Conservation (phyloP, 2,329 filamentous ascomycete genomes). For the Alternaria arborescens region DNA sequence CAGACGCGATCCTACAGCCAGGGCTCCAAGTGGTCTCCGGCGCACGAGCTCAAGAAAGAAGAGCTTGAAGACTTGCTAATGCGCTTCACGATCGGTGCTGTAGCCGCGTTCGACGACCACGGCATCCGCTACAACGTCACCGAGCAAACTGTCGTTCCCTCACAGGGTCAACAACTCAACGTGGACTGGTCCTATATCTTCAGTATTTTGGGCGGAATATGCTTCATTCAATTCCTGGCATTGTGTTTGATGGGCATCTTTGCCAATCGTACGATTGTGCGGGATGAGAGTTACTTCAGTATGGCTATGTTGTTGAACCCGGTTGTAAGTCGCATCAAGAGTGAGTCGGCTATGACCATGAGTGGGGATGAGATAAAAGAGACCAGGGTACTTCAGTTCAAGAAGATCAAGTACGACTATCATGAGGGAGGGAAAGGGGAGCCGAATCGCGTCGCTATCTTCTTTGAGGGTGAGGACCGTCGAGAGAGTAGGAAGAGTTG, state of each 20-base stretch:
- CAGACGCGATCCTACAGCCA: conserved; percentile 34
- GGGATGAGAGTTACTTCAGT: conserved; percentile 44
- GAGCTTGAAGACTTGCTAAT: conserved; percentile 37
- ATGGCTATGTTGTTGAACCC: conserved; percentile 45
- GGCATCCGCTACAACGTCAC: conserved; percentile 35
- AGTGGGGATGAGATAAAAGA: conserved; percentile 43
- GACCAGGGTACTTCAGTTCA: conserved; percentile 32
- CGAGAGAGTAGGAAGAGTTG: conserved; percentile 37
- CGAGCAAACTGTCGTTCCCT: conserved; percentile 14
- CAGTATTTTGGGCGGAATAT: conserved; percentile 19
- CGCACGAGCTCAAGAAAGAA: not conserved
- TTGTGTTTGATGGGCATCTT: conserved; percentile 11
- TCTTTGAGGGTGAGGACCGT: conserved; percentile 36
- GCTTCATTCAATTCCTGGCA: conserved; percentile 34
- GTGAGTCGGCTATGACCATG: conserved; percentile 33
- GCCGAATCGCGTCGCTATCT: conserved; percentile 41
- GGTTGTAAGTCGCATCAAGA: conserved; percentile 35
- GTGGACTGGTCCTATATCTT: conserved; percentile 42
- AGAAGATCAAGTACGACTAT: conserved; percentile 45
- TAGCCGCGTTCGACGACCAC: conserved; percentile 48
- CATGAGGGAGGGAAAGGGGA: conserved; percentile 33
- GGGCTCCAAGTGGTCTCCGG: conserved; percentile 39
- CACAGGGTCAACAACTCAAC: conserved; percentile 38
- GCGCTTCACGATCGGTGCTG: conserved; percentile 42
- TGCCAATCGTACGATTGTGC: conserved; percentile 42